Percentiles rank a stretch among this genome's conserved stretches.
Evolutionary conservation across 2,329 filamentous ascomycete genomes (phyloP).

Genomic region (Colletotrichum paranaense): DNA sequence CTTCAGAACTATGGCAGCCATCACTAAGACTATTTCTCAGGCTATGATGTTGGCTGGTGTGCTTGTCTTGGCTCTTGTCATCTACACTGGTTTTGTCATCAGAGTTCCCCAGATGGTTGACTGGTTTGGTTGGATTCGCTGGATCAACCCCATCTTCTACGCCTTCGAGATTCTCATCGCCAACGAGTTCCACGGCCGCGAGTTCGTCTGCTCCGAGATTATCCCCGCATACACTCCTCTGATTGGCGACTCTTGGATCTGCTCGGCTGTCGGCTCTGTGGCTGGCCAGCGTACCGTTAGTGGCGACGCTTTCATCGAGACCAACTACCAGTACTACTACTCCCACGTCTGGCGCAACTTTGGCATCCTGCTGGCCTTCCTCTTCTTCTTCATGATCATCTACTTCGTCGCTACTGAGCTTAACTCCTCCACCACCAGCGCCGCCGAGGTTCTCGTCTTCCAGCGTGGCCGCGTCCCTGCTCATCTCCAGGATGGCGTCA

Average conservation of each 20-base stretch:
- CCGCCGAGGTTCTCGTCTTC: conserved; percentile 78
- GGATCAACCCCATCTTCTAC: conserved; percentile 79
- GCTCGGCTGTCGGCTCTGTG: conserved; percentile 64
- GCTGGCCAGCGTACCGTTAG: conserved; percentile 65
- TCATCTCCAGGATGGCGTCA: conserved; percentile 47
- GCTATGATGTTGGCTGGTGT: conserved; percentile 65
- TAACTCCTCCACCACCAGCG: conserved; percentile 71
- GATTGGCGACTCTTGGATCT: conserved; percentile 61
- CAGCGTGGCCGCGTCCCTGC: conserved; percentile 63
- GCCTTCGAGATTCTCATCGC: conserved; percentile 78
- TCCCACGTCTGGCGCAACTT: conserved; percentile 75
- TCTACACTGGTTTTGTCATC: conserved; percentile 69
- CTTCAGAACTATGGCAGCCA: conserved; percentile 78
- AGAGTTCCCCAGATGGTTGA: conserved; percentile 69
- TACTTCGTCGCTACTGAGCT: conserved; percentile 74
- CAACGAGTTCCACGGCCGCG: conserved; percentile 75
- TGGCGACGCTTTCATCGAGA: conserved; percentile 70
- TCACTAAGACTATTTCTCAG: conserved; percentile 74
- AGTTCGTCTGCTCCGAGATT: conserved; percentile 66
- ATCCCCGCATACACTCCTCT: conserved; percentile 59
- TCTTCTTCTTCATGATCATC: conserved; percentile 70
- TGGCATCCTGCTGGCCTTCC: conserved; percentile 74
- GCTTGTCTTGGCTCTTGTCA: conserved; percentile 69
- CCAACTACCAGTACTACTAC: conserved; percentile 67
- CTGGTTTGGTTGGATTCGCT: conserved; percentile 83